Conservation (phyloP, 306 rosid genomes). For the Alnus rubra region DNA sequence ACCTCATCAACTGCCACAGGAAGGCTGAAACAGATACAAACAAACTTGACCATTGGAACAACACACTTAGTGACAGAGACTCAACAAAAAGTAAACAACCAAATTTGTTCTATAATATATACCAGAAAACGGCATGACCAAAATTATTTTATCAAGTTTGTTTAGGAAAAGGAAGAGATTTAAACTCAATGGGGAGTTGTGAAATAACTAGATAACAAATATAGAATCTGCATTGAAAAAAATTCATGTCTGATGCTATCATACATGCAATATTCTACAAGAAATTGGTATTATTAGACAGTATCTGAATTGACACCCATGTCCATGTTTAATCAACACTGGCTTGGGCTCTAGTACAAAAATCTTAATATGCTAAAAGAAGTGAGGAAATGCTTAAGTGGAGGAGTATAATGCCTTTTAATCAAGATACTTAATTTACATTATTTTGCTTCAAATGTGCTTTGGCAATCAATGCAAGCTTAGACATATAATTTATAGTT, state of each 20-base stretch:
- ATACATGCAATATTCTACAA: background rate
- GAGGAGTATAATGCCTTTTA: background rate
- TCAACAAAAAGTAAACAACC: background rate
- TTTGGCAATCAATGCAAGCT: background rate
- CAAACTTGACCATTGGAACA: conserved; percentile 16
- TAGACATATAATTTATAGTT: background rate
- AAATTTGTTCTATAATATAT: background rate
- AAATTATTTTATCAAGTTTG: background rate
- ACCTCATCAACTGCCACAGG: conserved; percentile 94
- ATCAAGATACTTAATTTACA: background rate
- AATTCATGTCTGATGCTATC: background rate
- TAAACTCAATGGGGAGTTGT: background rate
- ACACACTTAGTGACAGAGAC: background rate
- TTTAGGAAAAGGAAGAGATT: background rate
- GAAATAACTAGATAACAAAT: background rate
- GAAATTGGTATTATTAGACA: background rate
- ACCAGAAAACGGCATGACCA: background rate
- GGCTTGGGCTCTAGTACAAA: background rate
- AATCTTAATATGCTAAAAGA: background rate
- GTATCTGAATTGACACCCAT: background rate
- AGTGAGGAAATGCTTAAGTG: background rate
- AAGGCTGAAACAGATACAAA: conserved; percentile 62
- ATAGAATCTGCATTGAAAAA: background rate
- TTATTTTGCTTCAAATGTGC: background rate
- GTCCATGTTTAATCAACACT: background rate